Evolutionary conservation across 2,329 filamentous ascomycete genomes (phyloP), one percentile per base, ranked within the genome.

Genomic region (Aspergillus ochraceoroseus): DNA sequence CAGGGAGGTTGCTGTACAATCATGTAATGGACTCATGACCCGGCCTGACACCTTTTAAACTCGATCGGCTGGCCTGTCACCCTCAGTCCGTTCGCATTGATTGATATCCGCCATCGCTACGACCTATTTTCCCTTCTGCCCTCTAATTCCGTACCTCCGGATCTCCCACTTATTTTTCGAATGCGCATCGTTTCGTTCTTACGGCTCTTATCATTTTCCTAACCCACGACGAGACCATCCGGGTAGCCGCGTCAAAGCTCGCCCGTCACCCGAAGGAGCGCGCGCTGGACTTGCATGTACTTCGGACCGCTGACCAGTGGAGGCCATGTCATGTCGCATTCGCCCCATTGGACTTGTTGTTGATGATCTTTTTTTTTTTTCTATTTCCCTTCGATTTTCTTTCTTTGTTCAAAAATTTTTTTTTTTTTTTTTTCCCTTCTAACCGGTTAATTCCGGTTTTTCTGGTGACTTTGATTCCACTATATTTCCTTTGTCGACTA

Each of bases 1-100:
- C 87, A 79, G 41, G 85, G 82, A 63, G 85, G 88, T 59, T 98
- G 92, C 80, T 98, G 92, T 73, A 77, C 84, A 59, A 82, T 98
- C 70, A 96, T 96, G 90, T 96, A 76, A 72, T 56, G 56, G 51
- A 36, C 46, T 54, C 53, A 59, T 57, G 57, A 60, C 54, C 53
- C 47, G 45, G 43, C 41, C 41, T 39, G 41, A 39, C 37, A 17
- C 40, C 43, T 29, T 47, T 39, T 39, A 43, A 42, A 40, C 50
- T 37, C 38, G 31, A 44, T 47, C 46, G 47, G 53, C 47, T 54
- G 55, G 49, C 52, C 43, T 47, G n/a, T 41, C 44, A 47, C 46
- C 49, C 41, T 46, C 42, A 47, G 50, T 49, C 47, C 47, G 43
- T 40, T 41, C 44, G 38, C 37, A 38, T 44, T 41, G 35, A 44